Conservation (phyloP, 176 grass and related monocot species). For the Phragmites australis region DNA sequence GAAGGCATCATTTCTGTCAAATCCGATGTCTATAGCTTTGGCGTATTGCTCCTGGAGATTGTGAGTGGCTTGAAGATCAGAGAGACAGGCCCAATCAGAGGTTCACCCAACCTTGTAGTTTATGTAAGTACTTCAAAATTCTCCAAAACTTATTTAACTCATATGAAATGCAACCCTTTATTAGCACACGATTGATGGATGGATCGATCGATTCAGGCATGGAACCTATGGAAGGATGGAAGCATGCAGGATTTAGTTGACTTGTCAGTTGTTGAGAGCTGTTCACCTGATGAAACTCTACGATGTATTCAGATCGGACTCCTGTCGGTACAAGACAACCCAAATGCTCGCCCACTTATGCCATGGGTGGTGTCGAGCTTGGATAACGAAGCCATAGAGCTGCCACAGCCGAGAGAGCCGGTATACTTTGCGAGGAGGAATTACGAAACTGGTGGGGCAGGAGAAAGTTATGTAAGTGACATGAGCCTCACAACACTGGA, state of each 20-base stretch:
- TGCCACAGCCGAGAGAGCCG: conserved; percentile 33
- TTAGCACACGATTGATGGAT: neutral
- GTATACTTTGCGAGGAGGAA: neutral
- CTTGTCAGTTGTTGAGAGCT: neutral
- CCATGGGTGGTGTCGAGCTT: conserved; percentile 35
- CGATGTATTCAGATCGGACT: conserved; percentile 41
- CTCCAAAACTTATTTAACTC: neutral
- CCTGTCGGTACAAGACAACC: conserved; percentile 42
- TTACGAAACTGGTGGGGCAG: neutral
- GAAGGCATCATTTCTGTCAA: conserved; percentile 49
- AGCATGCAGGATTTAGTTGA: conserved; percentile 26
- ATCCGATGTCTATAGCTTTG: conserved; percentile 53
- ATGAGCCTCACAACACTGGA: conserved; percentile 15
- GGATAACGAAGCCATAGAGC: conserved; percentile 27
- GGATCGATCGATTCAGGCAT: conserved; percentile 28
- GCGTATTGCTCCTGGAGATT: conserved; percentile 46
- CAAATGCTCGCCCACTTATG: conserved; percentile 41
- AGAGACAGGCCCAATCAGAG: neutral
- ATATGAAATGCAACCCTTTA: neutral
- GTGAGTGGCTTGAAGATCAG: conserved; percentile 48
- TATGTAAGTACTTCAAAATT: conserved; percentile 28
- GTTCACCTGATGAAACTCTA: conserved; percentile 9
- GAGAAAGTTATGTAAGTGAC: neutral
- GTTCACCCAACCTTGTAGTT: conserved; percentile 33
- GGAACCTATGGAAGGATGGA: conserved; percentile 49